Conservation (phyloP, 306 rosid genomes). For the Oemleria cerasiformis region DNA sequence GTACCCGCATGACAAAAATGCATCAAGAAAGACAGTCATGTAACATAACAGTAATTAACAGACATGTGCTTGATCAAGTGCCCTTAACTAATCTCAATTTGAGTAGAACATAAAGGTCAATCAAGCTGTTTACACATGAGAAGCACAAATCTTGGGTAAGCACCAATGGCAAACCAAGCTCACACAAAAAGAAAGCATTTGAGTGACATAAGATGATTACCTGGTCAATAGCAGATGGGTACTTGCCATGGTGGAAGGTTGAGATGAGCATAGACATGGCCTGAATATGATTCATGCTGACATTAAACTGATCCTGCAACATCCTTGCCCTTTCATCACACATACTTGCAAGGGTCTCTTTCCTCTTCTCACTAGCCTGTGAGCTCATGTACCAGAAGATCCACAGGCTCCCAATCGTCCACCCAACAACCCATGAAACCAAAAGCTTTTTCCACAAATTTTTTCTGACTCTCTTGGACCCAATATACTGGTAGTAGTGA, state of each 20-base stretch:
- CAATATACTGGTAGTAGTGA: slow-evolving; percentile 50
- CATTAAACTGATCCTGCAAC: slow-evolving; percentile 97
- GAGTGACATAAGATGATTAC: slow-evolving; percentile 40
- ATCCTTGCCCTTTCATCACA: slow-evolving; percentile 97
- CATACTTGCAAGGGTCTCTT: slow-evolving; percentile 81
- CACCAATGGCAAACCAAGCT: neutral
- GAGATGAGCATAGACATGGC: slow-evolving; percentile 96
- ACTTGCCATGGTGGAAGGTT: slow-evolving; percentile 82
- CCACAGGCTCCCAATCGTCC: slow-evolving; percentile 53
- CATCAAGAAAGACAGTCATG: neutral
- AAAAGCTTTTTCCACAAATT: slow-evolving; percentile 60
- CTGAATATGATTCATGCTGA: slow-evolving; percentile 94
- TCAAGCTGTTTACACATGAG: neutral
- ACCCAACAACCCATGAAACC: slow-evolving; percentile 58
- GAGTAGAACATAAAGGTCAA: neutral
- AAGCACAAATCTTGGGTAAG: slow-evolving; percentile 2
- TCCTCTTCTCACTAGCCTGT: slow-evolving; percentile 78
- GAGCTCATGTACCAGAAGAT: slow-evolving; percentile 60
- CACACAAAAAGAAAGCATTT: too few species aligned
- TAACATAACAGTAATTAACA: slow-evolving; percentile 7
- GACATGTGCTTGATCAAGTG: slow-evolving; percentile 1
- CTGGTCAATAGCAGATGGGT: slow-evolving; percentile 89
- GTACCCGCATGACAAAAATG: slow-evolving; percentile 1
- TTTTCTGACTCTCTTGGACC: slow-evolving; percentile 47
- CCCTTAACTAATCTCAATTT: slow-evolving; percentile 1